Evolutionary conservation across 306 rosid species (phyloP).

Genomic region (Parietaria judaica): DNA sequence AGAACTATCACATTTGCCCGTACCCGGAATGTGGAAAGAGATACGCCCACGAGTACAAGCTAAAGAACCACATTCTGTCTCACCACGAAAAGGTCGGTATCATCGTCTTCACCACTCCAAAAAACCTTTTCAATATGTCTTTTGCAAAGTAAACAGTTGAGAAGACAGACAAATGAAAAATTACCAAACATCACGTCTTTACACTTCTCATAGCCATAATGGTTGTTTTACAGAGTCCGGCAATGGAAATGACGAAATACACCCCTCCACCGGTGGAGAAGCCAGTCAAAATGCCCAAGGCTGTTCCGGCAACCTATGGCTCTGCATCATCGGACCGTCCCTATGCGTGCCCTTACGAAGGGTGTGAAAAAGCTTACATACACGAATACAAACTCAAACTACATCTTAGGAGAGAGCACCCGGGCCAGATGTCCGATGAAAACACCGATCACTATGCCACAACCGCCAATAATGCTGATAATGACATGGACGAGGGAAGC

Average conservation of each 20-base stretch:
- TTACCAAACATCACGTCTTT: not conserved
- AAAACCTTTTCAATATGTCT: not conserved
- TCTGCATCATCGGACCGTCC: conserved; percentile 94
- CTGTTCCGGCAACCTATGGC: conserved; percentile 51
- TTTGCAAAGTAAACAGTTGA: not conserved
- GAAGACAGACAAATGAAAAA: not conserved
- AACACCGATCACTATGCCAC: conserved; percentile 40
- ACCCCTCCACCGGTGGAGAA: conserved; percentile 41
- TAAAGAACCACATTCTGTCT: conserved; percentile 80
- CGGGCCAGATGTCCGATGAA: conserved; percentile 69
- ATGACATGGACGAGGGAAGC: conserved; percentile 85
- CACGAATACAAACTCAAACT: conserved; percentile 93
- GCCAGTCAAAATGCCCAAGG: conserved; percentile 51
- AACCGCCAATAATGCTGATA: conserved; percentile 41
- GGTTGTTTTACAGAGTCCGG: conserved; percentile 35
- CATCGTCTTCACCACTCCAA: not conserved
- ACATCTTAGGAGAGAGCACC: conserved; percentile 90
- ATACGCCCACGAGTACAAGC: conserved; percentile 95
- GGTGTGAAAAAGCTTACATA: conserved; percentile 86
- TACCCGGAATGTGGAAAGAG: conserved; percentile 94
- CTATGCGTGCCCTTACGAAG: conserved; percentile 84
- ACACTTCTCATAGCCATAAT: no score
- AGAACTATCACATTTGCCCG: conserved; percentile 90
- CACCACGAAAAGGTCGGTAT: conserved; percentile 88
- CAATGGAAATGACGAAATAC: conserved; percentile 56